A percentile compares a stretch with the other conserved stretches of the same genome.
These are phyloP conservation scores for Tetradesmus obliquus DNA, from an alignment of 139 green algal genomes.

Conservation along the genomic window DNA sequence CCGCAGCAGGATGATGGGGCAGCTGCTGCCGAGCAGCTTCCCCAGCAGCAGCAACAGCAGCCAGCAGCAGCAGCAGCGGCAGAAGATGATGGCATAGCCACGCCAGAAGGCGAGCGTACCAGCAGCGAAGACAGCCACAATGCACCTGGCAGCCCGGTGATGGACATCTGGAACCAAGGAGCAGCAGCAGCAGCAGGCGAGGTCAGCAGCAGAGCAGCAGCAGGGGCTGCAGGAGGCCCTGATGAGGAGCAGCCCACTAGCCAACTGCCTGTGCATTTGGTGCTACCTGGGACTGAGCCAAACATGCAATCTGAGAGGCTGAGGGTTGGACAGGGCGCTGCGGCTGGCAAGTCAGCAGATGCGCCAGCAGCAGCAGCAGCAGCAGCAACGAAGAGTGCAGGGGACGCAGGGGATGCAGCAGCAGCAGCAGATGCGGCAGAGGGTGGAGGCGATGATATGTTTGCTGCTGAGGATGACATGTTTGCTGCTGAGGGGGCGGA, in stretches of 20 bases:
- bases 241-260: slow-evolving; percentile 17
- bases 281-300: slow-evolving; percentile 36
- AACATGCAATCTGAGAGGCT: slow-evolving; percentile 47
- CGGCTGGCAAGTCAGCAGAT: not conserved
- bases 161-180: slow-evolving; percentile 53
- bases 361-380: not conserved
- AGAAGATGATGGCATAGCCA: slow-evolving; percentile 35
- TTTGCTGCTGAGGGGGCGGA: slow-evolving; percentile 62
- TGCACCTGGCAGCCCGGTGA: slow-evolving; percentile 47
- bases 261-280: slow-evolving; percentile 9
- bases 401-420: not conserved
- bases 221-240: not conserved
- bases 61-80: slow-evolving; percentile 8
- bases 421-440: not conserved
- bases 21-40: not conserved
- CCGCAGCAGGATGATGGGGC: slow-evolving; percentile 5
- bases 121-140: slow-evolving; percentile 47
- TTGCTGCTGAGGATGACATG: slow-evolving; percentile 76
- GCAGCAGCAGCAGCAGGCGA: slow-evolving; percentile 40
- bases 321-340: not conserved
- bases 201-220: slow-evolving; percentile 26
- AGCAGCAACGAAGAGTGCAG: slow-evolving; percentile 28
- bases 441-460: slow-evolving; percentile 31
- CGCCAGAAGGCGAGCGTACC: slow-evolving; percentile 51
- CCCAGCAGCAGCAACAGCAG: not conserved